A percentile compares a stretch with the other conserved stretches of the same genome.
Evolutionary conservation across 257 asterid species (phyloP).

Genomic region (Eustoma russellianum): DNA sequence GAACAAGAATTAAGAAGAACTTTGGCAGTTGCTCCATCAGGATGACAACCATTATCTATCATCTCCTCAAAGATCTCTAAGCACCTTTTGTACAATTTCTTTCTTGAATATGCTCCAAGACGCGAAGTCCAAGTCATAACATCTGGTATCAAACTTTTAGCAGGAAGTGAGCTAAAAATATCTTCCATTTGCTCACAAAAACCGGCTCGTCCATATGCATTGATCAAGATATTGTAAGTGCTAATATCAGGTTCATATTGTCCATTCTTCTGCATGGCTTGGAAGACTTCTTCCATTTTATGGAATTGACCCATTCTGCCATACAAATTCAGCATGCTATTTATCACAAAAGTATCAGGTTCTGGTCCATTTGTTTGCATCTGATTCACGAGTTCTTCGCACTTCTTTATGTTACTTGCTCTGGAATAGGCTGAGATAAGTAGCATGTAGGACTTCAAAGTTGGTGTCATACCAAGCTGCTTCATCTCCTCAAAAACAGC

Average conservation of each 20-base stretch:
- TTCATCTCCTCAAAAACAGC: constrained; percentile 72
- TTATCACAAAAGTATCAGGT: constrained; percentile 63
- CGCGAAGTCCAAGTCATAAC: constrained; percentile 74
- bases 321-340: constrained; percentile 66
- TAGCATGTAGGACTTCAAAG: constrained; percentile 77
- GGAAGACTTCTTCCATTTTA: constrained; percentile 61
- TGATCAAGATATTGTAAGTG: constrained; percentile 72
- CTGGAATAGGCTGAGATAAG: constrained; percentile 72
- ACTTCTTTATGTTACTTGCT: constrained; percentile 40
- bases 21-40: constrained; percentile 83
- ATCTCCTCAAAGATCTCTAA: constrained; percentile 70
- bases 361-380: constrained; percentile 44
- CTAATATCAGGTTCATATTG: constrained; percentile 51
- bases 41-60: constrained; percentile 73
- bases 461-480: constrained; percentile 57
- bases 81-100: constrained; percentile 57
- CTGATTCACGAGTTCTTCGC: constrained; percentile 55
- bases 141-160: constrained; percentile 50
- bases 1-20: constrained; percentile 69
- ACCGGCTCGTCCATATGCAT: constrained; percentile 63
- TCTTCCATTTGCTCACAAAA: constrained; percentile 67
- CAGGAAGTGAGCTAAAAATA: constrained; percentile 32
- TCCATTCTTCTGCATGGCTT: constrained; percentile 37
- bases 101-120: constrained; percentile 67
- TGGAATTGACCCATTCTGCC: constrained; percentile 68